These are phyloP conservation scores for Termitomyces sp. DNA, from an alignment of 768 basidiomycete species.

Conservation along the genomic window DNA sequence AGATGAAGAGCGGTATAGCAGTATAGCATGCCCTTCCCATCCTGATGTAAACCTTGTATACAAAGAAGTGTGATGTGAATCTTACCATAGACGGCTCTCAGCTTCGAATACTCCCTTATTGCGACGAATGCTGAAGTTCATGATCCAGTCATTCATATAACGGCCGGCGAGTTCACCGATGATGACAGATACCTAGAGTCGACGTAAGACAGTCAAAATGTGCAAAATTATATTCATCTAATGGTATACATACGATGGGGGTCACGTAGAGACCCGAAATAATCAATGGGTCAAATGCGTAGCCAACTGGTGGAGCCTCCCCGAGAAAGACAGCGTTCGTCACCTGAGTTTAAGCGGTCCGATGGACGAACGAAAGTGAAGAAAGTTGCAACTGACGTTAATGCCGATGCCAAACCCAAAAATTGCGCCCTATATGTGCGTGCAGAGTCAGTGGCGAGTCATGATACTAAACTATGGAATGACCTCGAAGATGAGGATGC, in stretches of 20 bases:
- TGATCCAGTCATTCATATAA: conserved; percentile 49
- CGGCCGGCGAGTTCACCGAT: conserved; percentile 49
- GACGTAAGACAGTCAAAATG: neutral
- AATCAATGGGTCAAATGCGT: conserved; percentile 41
- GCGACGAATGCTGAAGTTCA: conserved; percentile 35
- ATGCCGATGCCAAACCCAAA: conserved; percentile 67
- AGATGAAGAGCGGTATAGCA: conserved; percentile 54
- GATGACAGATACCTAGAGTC: conserved; percentile 39
- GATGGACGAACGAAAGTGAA: neutral
- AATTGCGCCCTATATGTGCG: conserved; percentile 32
- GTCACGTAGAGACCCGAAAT: conserved; percentile 52
- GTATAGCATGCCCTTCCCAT: conserved; percentile 51
- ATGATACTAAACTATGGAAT: neutral
- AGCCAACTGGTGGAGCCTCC: conserved; percentile 48
- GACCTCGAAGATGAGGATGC: conserved; percentile 49
- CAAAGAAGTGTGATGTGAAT: neutral
- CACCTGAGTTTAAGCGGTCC: conserved; percentile 31
- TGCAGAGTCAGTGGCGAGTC: neutral
- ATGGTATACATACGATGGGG: conserved; percentile 35
- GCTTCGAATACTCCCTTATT: conserved; percentile 58
- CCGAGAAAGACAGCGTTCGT: conserved; percentile 66
- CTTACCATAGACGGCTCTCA: conserved; percentile 55
- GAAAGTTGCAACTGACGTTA: conserved; percentile 32
- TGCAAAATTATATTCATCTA: neutral
- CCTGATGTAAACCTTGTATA: neutral